Base-by-base conservation (phyloP, 2,329 filamentous ascomycete genomes). In the Colletotrichum sojae region DNA sequence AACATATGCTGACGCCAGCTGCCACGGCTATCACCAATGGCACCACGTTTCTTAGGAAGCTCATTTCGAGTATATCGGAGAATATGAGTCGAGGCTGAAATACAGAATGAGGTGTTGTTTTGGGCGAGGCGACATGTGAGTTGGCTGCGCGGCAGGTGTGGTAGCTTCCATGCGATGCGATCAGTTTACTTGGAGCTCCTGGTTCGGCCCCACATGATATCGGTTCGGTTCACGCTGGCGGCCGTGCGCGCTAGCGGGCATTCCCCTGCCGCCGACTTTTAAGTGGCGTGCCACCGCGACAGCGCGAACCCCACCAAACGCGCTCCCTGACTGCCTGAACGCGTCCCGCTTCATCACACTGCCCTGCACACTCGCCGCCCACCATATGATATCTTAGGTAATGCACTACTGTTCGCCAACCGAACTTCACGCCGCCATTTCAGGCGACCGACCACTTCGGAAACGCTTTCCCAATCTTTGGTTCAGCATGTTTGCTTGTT, bases 241-340 rank as follows among this genome's bases (percentile, higher is more conserved):
- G 40, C 61, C 51, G 55, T 66, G 62, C 66, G 40, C 55, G 39
- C 31, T 36, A 36, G 31, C n/a, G n/a, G n/a, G n/a, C 36, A 59
- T 43, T 27, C 31, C 27, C 20, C 27, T 15, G 22, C n/a, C 31
- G 31, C n/a, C 31, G 31, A 36, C 31, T 36, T 36, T 69, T 48
- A 68, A 68, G 65, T 68, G 65, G 65, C 51, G 49, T 60, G 63
- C 56, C 36, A 54, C 56, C 63, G 48, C 63, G 39, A 57, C 54
- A 36, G 49, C 55, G 62, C 56, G 61, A 46, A 52, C 61, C 61
- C 66, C 66, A 66, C 66, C 22, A 60, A 46, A 69, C 67, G 67
- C 67, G 67, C 56, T 69, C 66, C 48, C 39, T 22, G 13, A 52
- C 60, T 27, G 60, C 31, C 54, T 52, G 51, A 31, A 69, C 67